Evolutionary conservation across 768 basidiomycete species (phyloP).

Genomic region (Suillus hirtellus): DNA sequence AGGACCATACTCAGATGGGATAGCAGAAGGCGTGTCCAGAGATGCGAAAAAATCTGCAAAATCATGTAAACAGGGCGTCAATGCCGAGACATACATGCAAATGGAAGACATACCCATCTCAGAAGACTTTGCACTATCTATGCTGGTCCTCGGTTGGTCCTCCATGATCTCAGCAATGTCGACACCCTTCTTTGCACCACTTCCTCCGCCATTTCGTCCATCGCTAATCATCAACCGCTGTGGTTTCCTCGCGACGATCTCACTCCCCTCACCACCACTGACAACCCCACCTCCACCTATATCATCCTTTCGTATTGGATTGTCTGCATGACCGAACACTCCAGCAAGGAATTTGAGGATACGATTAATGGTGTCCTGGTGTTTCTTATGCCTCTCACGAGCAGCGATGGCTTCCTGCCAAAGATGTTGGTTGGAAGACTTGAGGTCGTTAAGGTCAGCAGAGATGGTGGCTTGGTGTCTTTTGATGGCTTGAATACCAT

Average conservation of each 20-base stretch:
- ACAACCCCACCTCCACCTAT: constrained; percentile 39
- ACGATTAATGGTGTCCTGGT: constrained; percentile 93
- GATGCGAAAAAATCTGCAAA: constrained; percentile 42
- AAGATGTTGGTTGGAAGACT: constrained; percentile 82
- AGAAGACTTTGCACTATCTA: constrained; percentile 27
- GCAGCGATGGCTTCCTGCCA: constrained; percentile 89
- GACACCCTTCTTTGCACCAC: constrained; percentile 29
- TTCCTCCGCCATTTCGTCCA: constrained; percentile 29
- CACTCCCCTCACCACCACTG: constrained; percentile 3
- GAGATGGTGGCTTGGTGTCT: constrained; percentile 93
- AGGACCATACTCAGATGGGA: constrained; percentile 33
- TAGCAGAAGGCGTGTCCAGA: constrained; percentile 47
- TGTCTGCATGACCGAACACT: constrained; percentile 69
- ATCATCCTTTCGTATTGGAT: constrained; percentile 37
- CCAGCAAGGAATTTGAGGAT: constrained; percentile 95
- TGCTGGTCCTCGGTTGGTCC: constrained; percentile 37
- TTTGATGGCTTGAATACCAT: constrained; percentile 83
- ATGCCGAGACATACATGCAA: constrained; percentile 1
- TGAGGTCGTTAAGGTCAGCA: constrained; percentile 83
- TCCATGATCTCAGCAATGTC: constrained; percentile 41
- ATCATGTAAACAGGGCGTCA: constrained; percentile 9
- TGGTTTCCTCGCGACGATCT: constrained; percentile 43
- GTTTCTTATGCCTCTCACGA: constrained; percentile 81
- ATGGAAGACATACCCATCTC: constrained; percentile 14
- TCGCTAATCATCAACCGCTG: constrained; percentile 72